Conservation (phyloP, 371 early-diverging fungal genomes). For the Actinomortierella ambigua region DNA sequence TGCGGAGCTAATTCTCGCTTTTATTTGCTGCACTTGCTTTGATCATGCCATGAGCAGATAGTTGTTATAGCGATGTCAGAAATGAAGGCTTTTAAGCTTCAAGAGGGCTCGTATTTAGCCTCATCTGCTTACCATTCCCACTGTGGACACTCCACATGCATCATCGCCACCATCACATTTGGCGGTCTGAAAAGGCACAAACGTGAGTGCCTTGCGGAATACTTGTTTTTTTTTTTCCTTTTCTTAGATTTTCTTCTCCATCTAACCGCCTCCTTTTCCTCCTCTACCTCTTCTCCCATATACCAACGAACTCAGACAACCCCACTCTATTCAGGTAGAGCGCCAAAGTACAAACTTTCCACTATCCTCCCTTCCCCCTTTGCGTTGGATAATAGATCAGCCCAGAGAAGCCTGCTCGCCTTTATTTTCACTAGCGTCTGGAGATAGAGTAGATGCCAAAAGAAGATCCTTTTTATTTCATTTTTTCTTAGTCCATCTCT, state of each 20-base stretch:
- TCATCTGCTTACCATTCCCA: not conserved
- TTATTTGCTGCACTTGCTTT: too few species aligned
- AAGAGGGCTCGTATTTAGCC: not conserved
- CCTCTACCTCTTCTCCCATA: not conserved
- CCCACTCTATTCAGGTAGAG: too few species aligned
- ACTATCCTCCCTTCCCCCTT: too few species aligned
- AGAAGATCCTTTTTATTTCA: too few species aligned
- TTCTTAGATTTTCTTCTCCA: not conserved
- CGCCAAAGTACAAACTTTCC: not conserved
- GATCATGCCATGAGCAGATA: not conserved
- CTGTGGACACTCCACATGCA: not conserved
- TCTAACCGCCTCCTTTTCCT: not conserved
- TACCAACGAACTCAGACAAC: not conserved
- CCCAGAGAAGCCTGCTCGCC: not conserved
- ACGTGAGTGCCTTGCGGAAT: not conserved
- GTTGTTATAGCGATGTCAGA: not conserved
- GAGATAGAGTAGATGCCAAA: too few species aligned
- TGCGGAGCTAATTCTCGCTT: too few species aligned
- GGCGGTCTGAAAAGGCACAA: not conserved
- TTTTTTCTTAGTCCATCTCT: constrained; percentile 38
- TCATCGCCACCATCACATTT: not conserved
- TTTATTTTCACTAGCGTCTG: too few species aligned
- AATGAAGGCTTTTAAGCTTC: not conserved
- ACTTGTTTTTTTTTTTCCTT: constrained; percentile 1
- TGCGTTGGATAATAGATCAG: not conserved